Evolutionary conservation across 768 basidiomycete genomes (phyloP), one percentile per base, ranked within the genome.

Genomic region (Gymnopilus dilepis): DNA sequence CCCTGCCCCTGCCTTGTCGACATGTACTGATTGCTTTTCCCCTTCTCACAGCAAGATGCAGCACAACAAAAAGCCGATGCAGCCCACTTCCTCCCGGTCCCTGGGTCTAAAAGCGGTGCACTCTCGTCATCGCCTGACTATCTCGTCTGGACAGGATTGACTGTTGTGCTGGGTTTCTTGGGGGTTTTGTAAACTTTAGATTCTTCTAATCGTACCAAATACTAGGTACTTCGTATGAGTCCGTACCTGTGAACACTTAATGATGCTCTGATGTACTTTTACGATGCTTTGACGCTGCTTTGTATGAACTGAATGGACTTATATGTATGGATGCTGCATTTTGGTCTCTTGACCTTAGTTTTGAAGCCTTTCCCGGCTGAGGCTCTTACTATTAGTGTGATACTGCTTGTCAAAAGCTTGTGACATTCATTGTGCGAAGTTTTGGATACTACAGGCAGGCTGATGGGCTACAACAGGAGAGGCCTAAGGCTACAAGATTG

Each of bases 31-130:
- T 41, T 19, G 34, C 28, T 19, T 41, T 43, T 37, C 15, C 34
- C 21, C 3, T 55, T 60, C 24, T 17, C 61, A 50, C 47, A 91
- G 90, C 73, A 91, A 80, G 84, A 86, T 2, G 76, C 83, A 0
- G 79, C 77, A n/a, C 72, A 86, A 65, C 89, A 91, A 65, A 73
- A 80, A 51, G 60, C 74, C 48, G 78, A 86, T n/a, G 70, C 86
- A 0, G 65, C 76, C 11, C 76, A 85, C 43, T 90, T 90, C 75
- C 74, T 90, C 26, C 87, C 89, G 2, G 60, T 61, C 2, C 60
- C 60, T 17, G 60, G 60, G 12, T 45, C 60, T 17, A 61, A n/a
- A 11, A 58, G 56, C 41, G 21, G 24, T 7, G 56, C 41, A 3
- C 24, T 58, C 8, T 34, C 50, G 8, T 17, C 55, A 24, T 55